Evolutionary conservation across 805 yeast species (phyloP), one percentile per base, ranked within the genome.

Genomic region (Myxozyma vanderwaltii): DNA sequence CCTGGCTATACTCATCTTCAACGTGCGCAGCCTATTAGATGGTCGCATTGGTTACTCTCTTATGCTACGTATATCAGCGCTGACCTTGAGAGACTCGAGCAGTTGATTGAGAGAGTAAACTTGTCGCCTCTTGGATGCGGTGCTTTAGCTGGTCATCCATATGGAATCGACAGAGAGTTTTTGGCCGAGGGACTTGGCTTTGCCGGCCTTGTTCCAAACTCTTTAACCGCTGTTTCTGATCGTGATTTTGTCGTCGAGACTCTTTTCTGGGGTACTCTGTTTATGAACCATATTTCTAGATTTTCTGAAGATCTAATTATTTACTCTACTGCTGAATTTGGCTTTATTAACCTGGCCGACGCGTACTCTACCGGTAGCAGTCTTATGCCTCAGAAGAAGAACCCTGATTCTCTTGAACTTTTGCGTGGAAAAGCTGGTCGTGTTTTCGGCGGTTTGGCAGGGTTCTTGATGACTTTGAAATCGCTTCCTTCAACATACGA

Each of bases 1-100:
- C 99, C 99, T 10, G 99, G 99, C 45, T 94, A 94, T 78, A 94
- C 99, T 13, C 99, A 94, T 77, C 79, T 94, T 72, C 99, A 94
- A 80, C 88, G 96, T 74, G 98, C 98, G 1, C 99, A 91, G 76
- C 99, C 99, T n/a, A 94, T 94, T 71, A 84, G 99, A 77, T 94
- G 99, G 99, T 81, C 97, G 0, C 99, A 94, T 74, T 92, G 97
- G 97, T 79, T 94, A 66, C 84, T 92, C 67, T 85, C 90, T 72
- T 92, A 94, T 71, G 97, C 97, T 39, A 92, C 99, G 1, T 94
- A 91, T 72, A 86, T 94, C 75, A 83, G 91, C 8, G 91, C 91
- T 71, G 99, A 94, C 73, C 85, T 87, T 76, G 84, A 88, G 72
- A 83, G 99, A 72, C 80, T 94, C 67, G 76, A 81, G 64, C 94